These are phyloP conservation scores for Rhodomyrtus tomentosa DNA, from an alignment of 345 rosid species.

Conservation along the genomic window DNA sequence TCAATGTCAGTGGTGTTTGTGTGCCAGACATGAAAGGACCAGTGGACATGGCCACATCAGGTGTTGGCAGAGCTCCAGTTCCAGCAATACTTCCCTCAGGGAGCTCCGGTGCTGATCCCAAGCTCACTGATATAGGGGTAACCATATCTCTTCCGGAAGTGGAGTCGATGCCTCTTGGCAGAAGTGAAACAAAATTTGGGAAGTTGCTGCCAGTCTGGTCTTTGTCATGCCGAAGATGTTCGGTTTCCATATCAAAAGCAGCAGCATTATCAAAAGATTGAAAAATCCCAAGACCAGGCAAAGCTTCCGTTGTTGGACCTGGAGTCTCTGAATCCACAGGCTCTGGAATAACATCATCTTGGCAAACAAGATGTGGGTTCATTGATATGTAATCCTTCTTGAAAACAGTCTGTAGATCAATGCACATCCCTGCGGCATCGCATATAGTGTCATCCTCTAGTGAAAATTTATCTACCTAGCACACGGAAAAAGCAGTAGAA, in stretches of 20 bases:
- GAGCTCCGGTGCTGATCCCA: slow-evolving; percentile 13
- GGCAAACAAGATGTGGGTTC: slow-evolving; percentile 22
- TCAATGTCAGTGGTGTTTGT: slow-evolving; percentile 32
- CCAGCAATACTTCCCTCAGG: slow-evolving; percentile 14
- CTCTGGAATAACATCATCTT: slow-evolving; percentile 20
- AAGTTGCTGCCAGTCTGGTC: slow-evolving; percentile 6
- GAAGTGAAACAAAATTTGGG: slow-evolving; percentile 17
- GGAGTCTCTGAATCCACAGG: slow-evolving; percentile 9
- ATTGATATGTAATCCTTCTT: slow-evolving; percentile 21
- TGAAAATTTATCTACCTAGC: background rate
- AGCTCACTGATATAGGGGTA: slow-evolving; percentile 15
- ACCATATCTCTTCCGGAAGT: slow-evolving; percentile 33
- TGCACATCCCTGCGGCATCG: slow-evolving; percentile 5
- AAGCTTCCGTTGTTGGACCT: background rate
- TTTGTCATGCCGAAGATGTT: slow-evolving; percentile 28
- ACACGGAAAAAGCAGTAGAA: slow-evolving; percentile 2
- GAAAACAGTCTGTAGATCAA: background rate
- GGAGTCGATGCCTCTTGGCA: slow-evolving; percentile 13
- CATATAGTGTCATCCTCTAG: background rate
- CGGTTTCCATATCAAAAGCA: slow-evolving; percentile 20
- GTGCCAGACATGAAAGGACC: slow-evolving; percentile 29
- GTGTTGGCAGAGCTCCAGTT: slow-evolving; percentile 8
- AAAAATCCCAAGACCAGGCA: background rate
- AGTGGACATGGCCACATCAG: slow-evolving; percentile 14
- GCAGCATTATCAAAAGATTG: background rate